Evolutionary conservation across 352 stramenopile species (phyloP).

Genomic region (Salisapilia sapeloensis): DNA sequence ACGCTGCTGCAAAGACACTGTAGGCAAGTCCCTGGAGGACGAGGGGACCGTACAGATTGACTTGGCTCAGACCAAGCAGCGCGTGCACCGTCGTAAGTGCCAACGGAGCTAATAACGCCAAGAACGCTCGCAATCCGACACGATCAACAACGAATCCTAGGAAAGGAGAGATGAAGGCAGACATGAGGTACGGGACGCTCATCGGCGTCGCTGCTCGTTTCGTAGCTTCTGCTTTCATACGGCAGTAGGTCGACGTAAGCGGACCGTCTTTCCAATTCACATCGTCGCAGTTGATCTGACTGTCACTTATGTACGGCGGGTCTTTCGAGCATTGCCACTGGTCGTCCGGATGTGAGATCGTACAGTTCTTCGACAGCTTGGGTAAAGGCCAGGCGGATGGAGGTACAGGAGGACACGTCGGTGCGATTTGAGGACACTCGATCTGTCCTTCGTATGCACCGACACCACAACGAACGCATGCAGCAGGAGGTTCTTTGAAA

Average conservation of each 20-base stretch:
- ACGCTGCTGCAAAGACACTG: constrained; percentile 76
- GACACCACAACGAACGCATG: constrained; percentile 32
- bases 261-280: constrained; percentile 48
- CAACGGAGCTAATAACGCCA: constrained; percentile 60
- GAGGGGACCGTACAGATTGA: constrained; percentile 71
- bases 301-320: constrained; percentile 41
- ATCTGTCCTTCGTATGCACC: constrained; percentile 28
- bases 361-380: constrained; percentile 50
- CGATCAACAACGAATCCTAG: constrained; percentile 85
- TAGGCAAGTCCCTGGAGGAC: constrained; percentile 86
- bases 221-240: constrained; percentile 37
- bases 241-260: constrained; percentile 37
- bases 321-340: constrained; percentile 33
- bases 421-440: constrained; percentile 28
- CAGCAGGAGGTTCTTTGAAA: constrained; percentile 37
- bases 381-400: constrained; percentile 61
- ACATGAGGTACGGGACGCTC: constrained; percentile 88
- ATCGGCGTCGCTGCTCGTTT: constrained; percentile 71
- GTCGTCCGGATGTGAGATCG: constrained; percentile 35
- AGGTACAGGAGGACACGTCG: constrained; percentile 36
- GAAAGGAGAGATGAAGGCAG: constrained; percentile 75
- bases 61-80: constrained; percentile 55
- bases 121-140: constrained; percentile 64
- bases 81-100: constrained; percentile 74
- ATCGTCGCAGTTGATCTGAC: constrained; percentile 65